A percentile compares a stretch with the other conserved stretches of the same genome.
phyloP scores from a whole-genome alignment of 257 asterid genomes.

The Solanum gracilifrons region DNA sequence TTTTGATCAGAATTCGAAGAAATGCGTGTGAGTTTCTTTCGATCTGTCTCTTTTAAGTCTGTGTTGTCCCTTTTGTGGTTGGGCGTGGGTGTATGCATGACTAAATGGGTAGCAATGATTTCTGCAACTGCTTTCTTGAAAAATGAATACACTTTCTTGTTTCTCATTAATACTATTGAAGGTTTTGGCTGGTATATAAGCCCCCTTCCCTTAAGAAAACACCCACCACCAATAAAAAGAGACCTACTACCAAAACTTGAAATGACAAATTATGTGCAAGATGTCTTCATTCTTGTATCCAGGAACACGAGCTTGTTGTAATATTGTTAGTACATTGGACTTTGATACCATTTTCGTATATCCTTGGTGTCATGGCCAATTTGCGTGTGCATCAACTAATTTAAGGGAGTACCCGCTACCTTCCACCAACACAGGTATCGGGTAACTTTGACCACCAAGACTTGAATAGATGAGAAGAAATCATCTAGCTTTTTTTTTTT shows the following conservation, averaged over 20 bases:
- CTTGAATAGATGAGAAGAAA: not conserved
- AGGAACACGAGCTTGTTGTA: not conserved
- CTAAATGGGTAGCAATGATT: not conserved
- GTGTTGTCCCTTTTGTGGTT: not conserved
- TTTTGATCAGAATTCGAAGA: conserved; percentile 55
- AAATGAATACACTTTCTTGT: not conserved
- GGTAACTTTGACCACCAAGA: not conserved
- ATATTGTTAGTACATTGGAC: not conserved
- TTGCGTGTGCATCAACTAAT: not conserved
- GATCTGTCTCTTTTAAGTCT: not conserved
- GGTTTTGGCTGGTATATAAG: not conserved
- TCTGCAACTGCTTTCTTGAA: not conserved
- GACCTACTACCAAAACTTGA: not conserved
- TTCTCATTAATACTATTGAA: not conserved
- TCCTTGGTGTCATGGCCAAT: not conserved
- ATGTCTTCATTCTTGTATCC: not conserved
- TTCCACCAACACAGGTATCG: not conserved
- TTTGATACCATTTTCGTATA: not conserved
- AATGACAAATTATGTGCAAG: not conserved
- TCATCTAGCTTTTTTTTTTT: not conserved
- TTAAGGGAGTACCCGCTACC: not conserved
- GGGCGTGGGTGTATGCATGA: not conserved
- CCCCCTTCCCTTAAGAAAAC: not conserved
- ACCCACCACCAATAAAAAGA: not conserved
- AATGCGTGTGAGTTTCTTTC: conserved; percentile 75